Percentiles rank a stretch among this genome's conserved stretches.
Evolutionary conservation across 129 eudicot genomes (phyloP).

Genomic region (Arctium lappa): DNA sequence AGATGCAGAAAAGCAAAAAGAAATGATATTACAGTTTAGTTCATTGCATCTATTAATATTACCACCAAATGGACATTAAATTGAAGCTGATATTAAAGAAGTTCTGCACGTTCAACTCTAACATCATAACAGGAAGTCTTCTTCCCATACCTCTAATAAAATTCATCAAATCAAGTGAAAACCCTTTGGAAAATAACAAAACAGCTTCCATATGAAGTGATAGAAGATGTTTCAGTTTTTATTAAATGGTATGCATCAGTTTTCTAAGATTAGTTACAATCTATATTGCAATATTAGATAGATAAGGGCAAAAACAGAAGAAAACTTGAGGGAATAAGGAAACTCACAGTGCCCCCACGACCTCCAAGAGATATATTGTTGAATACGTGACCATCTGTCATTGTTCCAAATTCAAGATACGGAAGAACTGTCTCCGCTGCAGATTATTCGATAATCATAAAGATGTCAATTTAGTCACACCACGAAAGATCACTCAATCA

Average conservation of each 20-base stretch:
- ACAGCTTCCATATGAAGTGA: slow-evolving; percentile 19
- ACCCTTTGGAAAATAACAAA: not conserved
- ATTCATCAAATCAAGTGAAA: not conserved
- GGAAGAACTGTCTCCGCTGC: slow-evolving; percentile 15
- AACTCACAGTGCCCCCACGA: slow-evolving; percentile 90
- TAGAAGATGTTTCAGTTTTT: not conserved
- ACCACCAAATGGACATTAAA: not conserved
- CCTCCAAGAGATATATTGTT: slow-evolving; percentile 84
- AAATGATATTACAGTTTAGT: not conserved
- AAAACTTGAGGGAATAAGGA: slow-evolving; percentile 4
- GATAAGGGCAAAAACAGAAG: not conserved
- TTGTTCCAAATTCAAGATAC: slow-evolving; percentile 12
- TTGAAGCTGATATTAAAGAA: not conserved
- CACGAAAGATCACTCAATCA: slow-evolving; percentile 7
- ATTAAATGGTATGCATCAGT: not conserved
- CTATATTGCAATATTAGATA: not conserved
- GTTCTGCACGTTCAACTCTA: not conserved
- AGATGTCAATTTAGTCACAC: not conserved
- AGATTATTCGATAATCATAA: slow-evolving; percentile 2
- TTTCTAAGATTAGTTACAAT: slow-evolving; percentile 4
- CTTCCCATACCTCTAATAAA: not conserved
- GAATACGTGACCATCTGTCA: slow-evolving; percentile 86
- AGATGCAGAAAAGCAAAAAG: not conserved
- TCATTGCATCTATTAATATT: not conserved
- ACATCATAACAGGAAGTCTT: not conserved